Evolutionary conservation across 257 asterid genomes (phyloP).

Genomic region (Gardenia jasminoides): DNA sequence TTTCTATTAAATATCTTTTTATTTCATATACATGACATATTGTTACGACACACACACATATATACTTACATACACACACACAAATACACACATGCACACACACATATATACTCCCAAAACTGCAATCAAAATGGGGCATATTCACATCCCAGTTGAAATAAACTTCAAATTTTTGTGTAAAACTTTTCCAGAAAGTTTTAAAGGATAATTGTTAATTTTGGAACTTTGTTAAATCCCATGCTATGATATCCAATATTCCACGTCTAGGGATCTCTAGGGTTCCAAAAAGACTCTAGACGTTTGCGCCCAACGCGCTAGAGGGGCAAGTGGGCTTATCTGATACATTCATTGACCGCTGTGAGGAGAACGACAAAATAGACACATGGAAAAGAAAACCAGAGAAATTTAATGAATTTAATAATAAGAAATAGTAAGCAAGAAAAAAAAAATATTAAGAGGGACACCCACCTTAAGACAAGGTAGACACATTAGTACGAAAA

Average conservation of each 20-base stretch:
- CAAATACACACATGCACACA: too few species aligned
- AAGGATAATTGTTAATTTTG: too few species aligned
- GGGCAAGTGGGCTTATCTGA: not conserved
- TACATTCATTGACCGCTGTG: not conserved
- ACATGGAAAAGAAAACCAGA: not conserved
- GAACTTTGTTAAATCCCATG: not conserved
- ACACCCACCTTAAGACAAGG: not conserved
- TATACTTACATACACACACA: too few species aligned
- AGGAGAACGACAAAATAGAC: not conserved
- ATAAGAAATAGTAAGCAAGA: not conserved
- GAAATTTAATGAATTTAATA: not conserved
- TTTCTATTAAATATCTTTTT: too few species aligned
- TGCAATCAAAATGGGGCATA: too few species aligned
- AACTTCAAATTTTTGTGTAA: too few species aligned
- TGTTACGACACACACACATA: too few species aligned
- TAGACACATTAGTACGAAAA: too few species aligned
- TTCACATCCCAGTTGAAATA: too few species aligned
- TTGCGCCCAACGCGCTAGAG: not conserved
- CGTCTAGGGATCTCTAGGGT: not conserved
- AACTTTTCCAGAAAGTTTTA: not conserved
- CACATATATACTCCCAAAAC: too few species aligned
- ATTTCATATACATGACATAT: too few species aligned
- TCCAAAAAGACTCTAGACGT: not conserved
- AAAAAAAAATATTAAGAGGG: not conserved
- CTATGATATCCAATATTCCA: not conserved